These are phyloP conservation scores for Fusarium haematococcum DNA, from an alignment of 2,329 filamentous ascomycete species.

Conservation along the genomic window DNA sequence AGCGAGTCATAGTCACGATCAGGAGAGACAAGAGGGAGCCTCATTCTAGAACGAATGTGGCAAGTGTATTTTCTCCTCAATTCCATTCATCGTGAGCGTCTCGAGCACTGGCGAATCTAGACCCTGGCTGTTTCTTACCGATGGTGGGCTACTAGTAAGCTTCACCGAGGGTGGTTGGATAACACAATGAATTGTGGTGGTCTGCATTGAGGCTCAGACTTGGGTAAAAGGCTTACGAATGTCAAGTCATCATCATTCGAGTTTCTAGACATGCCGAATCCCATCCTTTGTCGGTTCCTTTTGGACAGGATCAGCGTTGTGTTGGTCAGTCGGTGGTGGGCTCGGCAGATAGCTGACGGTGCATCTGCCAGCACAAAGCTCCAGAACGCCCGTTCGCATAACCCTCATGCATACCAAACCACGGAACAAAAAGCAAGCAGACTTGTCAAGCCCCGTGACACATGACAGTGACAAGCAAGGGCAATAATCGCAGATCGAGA, in stretches of 20 bases:
- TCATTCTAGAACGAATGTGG: slow-evolving; percentile 19
- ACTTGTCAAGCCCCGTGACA: slow-evolving; percentile 1
- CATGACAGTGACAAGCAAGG: slow-evolving; percentile 2
- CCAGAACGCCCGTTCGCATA: neutral
- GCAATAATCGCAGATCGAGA: neutral
- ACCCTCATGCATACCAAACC: neutral
- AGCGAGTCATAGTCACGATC: neutral
- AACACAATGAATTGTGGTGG: neutral
- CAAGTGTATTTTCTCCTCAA: slow-evolving; percentile 2
- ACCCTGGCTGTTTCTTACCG: neutral
- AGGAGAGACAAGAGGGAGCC: neutral
- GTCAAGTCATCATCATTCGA: neutral
- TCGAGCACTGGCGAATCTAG: slow-evolving; percentile 6
- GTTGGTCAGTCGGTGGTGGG: neutral
- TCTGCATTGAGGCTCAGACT: neutral
- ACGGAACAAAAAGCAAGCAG: neutral
- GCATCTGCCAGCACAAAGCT: neutral
- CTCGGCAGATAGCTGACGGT: neutral
- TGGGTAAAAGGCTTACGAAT: neutral
- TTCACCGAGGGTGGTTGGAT: neutral
- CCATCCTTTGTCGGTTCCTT: neutral
- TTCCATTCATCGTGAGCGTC: neutral
- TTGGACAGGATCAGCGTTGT: neutral
- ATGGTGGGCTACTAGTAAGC: neutral
- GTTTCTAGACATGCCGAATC: neutral